Evolutionary conservation across 768 basidiomycete genomes (phyloP).

Genomic region (Polyporus arcularius): DNA sequence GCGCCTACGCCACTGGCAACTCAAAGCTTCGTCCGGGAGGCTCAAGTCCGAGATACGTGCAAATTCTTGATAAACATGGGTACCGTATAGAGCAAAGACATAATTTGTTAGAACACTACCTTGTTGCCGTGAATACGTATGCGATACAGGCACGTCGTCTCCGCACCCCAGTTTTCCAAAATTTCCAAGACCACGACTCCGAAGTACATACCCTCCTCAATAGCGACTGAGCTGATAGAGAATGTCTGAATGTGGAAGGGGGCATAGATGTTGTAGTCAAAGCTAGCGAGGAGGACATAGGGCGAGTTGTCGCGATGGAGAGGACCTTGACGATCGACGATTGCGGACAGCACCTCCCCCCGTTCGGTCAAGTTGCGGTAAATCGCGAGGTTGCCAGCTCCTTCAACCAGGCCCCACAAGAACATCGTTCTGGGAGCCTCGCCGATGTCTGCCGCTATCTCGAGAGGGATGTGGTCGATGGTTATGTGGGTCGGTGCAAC

Average conservation of each 20-base stretch:
- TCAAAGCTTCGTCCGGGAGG: no score
- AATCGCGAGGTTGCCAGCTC: background rate
- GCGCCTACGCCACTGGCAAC: no score
- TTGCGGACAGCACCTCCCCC: background rate
- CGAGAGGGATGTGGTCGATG: slow-evolving; percentile 3
- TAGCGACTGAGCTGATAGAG: background rate
- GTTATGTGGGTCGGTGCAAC: background rate
- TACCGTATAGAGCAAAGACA: no score
- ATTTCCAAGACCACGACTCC: slow-evolving; percentile 1
- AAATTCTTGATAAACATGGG: background rate
- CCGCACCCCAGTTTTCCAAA: background rate
- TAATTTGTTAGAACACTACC: background rate
- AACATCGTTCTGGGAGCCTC: background rate
- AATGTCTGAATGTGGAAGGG: background rate
- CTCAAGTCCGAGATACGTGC: background rate
- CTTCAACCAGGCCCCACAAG: slow-evolving; percentile 4
- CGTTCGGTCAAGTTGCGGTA: background rate
- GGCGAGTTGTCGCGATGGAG: background rate
- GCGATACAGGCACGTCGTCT: background rate
- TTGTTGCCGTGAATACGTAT: background rate
- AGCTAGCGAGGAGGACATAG: background rate
- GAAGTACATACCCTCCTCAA: background rate
- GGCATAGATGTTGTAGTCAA: slow-evolving; percentile 2
- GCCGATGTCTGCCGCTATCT: background rate
- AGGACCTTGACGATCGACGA: background rate